These are phyloP conservation scores for Aspergillus ruber DNA, from an alignment of 2,329 filamentous ascomycete genomes.

Conservation along the genomic window DNA sequence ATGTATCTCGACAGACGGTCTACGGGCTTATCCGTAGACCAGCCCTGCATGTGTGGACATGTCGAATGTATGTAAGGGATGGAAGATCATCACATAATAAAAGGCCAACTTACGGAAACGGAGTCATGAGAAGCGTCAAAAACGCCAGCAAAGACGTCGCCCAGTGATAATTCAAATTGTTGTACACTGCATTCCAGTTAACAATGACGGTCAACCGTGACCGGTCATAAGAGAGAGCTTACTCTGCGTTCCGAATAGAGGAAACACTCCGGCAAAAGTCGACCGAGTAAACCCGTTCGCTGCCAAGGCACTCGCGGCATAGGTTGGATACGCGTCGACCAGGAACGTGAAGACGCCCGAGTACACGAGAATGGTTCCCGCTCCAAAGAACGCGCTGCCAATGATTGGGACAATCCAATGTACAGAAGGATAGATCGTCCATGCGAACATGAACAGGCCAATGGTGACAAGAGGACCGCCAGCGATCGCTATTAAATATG, in stretches of 20 bases:
- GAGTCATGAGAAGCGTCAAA: conserved; percentile 38
- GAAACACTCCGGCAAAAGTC: conserved; percentile 71
- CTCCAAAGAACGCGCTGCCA: conserved; percentile 64
- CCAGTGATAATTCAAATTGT: conserved; percentile 42
- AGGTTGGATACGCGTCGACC: conserved; percentile 53
- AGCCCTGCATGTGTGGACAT: neutral
- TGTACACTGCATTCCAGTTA: conserved; percentile 37
- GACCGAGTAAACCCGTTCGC: conserved; percentile 77
- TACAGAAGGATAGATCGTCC: conserved; percentile 67
- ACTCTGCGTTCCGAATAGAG: conserved; percentile 62
- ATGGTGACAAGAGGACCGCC: conserved; percentile 74
- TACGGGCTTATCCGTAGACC: neutral
- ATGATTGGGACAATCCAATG: conserved; percentile 74
- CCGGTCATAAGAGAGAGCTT: conserved; percentile 14
- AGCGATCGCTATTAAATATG: conserved; percentile 44
- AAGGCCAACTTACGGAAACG: conserved; percentile 37
- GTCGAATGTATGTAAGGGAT: too few species aligned
- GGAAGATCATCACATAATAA: neutral
- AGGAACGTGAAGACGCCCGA: conserved; percentile 84
- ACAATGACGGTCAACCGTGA: conserved; percentile 13
- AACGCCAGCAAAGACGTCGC: conserved; percentile 40
- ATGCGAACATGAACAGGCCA: conserved; percentile 83
- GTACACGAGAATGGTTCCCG: conserved; percentile 70
- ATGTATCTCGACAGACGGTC: conserved; percentile 1
- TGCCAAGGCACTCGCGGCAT: conserved; percentile 59